Evolutionary conservation across 1,284 basidiomycete species (phyloP).

Genomic region (Microbotryum lychnidis-dioicae): DNA sequence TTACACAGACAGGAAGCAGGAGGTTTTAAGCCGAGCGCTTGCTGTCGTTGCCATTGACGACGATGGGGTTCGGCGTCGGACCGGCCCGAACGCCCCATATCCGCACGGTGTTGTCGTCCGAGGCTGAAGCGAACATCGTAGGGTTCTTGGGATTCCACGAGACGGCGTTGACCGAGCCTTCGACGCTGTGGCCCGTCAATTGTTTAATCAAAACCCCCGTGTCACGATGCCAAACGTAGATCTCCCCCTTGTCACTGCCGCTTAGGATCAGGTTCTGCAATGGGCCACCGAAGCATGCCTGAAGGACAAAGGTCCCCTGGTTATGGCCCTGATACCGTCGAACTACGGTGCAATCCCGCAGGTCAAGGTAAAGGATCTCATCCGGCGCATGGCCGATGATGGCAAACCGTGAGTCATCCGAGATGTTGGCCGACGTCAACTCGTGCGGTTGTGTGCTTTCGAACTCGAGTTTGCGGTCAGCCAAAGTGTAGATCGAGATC

Average conservation of each 20-base stretch:
- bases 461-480: constrained; percentile 44
- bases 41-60: background rate
- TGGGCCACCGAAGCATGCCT: constrained; percentile 88
- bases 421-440: constrained; percentile 78
- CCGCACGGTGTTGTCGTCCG: constrained; percentile 35
- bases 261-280: constrained; percentile 83
- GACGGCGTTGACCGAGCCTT: constrained; percentile 85
- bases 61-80: background rate
- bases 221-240: constrained; percentile 93
- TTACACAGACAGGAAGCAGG: background rate
- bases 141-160: constrained; percentile 83
- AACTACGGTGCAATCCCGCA: constrained; percentile 54
- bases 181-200: constrained; percentile 65
- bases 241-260: constrained; percentile 87
- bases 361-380: constrained; percentile 80
- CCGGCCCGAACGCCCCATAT: constrained; percentile 27
- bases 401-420: constrained; percentile 75
- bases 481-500: constrained; percentile 65
- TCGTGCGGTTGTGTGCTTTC: constrained; percentile 46
- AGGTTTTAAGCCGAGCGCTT: background rate
- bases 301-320: constrained; percentile 73
- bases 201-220: constrained; percentile 72
- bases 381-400: constrained; percentile 79
- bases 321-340: constrained; percentile 74
- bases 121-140: constrained; percentile 67